Evolutionary conservation across 2,329 filamentous ascomycete species (phyloP).

Genomic region (Zymoseptoria tritici): DNA sequence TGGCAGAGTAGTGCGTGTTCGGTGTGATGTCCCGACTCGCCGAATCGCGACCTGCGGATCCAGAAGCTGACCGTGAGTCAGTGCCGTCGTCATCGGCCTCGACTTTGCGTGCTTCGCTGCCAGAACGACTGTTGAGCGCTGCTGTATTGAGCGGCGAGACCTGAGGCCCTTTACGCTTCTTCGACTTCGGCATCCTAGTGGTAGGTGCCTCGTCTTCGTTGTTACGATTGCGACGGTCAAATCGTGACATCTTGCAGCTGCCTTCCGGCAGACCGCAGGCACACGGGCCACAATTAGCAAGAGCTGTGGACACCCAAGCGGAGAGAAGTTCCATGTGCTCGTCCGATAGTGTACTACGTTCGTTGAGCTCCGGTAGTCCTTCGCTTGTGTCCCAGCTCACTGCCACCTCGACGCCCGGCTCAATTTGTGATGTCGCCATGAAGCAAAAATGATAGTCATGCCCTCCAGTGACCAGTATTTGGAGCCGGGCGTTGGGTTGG

Average conservation of each 20-base stretch:
- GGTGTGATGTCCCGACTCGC: conserved; percentile 57
- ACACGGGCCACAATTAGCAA: conserved; percentile 73
- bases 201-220: conserved; percentile 17
- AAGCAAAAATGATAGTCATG: conserved; percentile 90
- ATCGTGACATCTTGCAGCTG: conserved; percentile 29
- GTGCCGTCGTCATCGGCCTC: conserved; percentile 49
- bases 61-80: conserved; percentile 51
- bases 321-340: conserved; percentile 36
- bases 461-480: conserved; percentile 71
- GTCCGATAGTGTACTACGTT: conserved; percentile 12
- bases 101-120: conserved; percentile 48
- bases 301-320: conserved; percentile 60
- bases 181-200: conserved; percentile 37
- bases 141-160: conserved; percentile 49
- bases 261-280: conserved; percentile 52
- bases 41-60: conserved; percentile 49
- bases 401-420: conserved; percentile 63
- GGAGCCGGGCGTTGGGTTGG: conserved; percentile 77
- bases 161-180: conserved; percentile 43
- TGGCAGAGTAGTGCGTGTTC: conserved; percentile 44
- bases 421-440: conserved; percentile 71
- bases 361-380: conserved; percentile 16
- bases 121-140: conserved; percentile 51
- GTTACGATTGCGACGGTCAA: conserved; percentile 25
- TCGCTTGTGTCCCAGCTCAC: conserved; percentile 50